Evolutionary conservation across 371 early-diverging fungal genomes (phyloP).

Genomic region (Saksenaea oblongispora): DNA sequence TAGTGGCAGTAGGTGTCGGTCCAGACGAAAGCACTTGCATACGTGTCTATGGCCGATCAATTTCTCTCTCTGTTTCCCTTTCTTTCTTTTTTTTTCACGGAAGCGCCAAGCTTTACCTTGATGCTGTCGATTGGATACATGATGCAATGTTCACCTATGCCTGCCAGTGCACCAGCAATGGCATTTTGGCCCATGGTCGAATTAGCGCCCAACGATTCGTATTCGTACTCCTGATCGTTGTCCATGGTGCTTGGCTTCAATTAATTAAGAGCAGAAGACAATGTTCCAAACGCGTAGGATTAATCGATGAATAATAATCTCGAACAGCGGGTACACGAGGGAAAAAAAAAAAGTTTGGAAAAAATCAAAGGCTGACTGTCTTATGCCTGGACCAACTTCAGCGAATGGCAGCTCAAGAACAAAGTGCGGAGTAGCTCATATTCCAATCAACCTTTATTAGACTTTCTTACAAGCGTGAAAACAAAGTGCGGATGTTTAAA

Average conservation of each 20-base stretch:
- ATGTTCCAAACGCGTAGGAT: background rate
- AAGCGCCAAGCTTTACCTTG: conserved; percentile 63
- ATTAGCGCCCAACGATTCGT: conserved; percentile 86
- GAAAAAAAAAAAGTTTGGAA: background rate
- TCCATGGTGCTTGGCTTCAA: background rate
- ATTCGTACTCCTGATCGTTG: conserved; percentile 64
- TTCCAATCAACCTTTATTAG: too few relatives aligned
- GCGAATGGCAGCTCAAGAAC: too few relatives aligned
- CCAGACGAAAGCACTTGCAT: conserved; percentile 38
- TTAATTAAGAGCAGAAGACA: background rate
- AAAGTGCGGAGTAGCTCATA: too few relatives aligned
- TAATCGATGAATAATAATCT: background rate
- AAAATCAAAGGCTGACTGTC: background rate
- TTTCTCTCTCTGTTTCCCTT: conserved; percentile 1
- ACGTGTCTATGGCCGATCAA: conserved; percentile 37
- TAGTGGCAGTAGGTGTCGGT: background rate
- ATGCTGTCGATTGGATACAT: conserved; percentile 95
- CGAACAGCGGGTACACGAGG: background rate
- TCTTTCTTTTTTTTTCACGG: background rate
- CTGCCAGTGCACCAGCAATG: conserved; percentile 94
- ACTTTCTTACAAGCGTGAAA: too few relatives aligned
- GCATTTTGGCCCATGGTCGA: conserved; percentile 78
- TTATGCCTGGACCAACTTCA: too few relatives aligned
- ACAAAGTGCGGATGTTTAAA: too few relatives aligned
- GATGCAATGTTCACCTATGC: conserved; percentile 94